phyloP scores from a whole-genome alignment of 2,329 filamentous ascomycete species.

The Elsinoe batatas region DNA sequence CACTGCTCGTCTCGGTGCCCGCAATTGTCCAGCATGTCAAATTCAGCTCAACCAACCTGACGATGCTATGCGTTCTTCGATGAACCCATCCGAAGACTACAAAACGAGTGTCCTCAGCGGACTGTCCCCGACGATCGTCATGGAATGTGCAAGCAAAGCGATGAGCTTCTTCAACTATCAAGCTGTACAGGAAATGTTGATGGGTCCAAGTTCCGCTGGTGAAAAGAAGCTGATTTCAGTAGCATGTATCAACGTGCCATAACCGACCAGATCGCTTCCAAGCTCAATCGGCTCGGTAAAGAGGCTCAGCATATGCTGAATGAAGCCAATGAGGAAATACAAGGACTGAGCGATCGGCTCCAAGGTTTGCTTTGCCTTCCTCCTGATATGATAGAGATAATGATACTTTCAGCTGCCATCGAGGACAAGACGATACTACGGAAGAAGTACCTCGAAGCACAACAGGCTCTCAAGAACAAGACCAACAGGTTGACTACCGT shows the following conservation, averaged over 20 bases:
- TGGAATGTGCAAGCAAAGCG: slow-evolving; percentile 75
- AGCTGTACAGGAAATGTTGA: slow-evolving; percentile 69
- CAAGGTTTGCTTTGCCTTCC: slow-evolving; percentile 39
- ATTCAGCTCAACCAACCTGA: slow-evolving; percentile 59
- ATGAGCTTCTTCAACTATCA: slow-evolving; percentile 84
- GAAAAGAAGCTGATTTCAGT: background rate
- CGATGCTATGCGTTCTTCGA: slow-evolving; percentile 60
- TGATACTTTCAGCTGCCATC: slow-evolving; percentile 40
- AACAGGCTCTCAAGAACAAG: slow-evolving; percentile 59
- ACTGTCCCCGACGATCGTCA: slow-evolving; percentile 67
- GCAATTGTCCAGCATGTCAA: slow-evolving; percentile 67
- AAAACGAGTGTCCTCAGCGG: slow-evolving; percentile 80
- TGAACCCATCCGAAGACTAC: slow-evolving; percentile 79
- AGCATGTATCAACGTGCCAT: slow-evolving; percentile 71
- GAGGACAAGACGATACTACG: slow-evolving; percentile 53
- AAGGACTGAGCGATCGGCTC: slow-evolving; percentile 54
- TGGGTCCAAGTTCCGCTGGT: background rate
- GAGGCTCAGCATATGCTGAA: slow-evolving; percentile 64
- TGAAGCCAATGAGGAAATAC: slow-evolving; percentile 65
- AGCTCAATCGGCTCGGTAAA: slow-evolving; percentile 53
- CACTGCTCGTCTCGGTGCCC: slow-evolving; percentile 39
- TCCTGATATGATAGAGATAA: background rate
- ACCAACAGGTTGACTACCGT: slow-evolving; percentile 57
- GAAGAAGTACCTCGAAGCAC: slow-evolving; percentile 63
- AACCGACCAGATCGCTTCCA: slow-evolving; percentile 61